A percentile compares a stretch with the other conserved stretches of the same genome.
Evolutionary conservation across 2,329 filamentous ascomycete genomes (phyloP).

Genomic region (Seiridium unicorne): DNA sequence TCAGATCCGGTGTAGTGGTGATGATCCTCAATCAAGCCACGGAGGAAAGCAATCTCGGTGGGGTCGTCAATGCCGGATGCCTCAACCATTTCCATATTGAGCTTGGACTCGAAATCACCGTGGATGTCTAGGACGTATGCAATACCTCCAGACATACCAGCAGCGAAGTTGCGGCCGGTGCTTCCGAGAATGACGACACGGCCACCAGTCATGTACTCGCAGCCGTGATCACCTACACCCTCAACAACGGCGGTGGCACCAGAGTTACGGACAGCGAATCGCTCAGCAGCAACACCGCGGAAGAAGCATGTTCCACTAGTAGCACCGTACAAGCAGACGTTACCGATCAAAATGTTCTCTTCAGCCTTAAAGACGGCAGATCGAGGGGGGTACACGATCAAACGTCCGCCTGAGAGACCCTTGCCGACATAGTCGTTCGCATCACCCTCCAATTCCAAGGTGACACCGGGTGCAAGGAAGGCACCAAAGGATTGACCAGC

Average conservation of each 20-base stretch:
- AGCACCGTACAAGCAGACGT: conserved; percentile 92
- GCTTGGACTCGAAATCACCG: conserved; percentile 85
- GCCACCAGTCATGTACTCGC: conserved; percentile 98
- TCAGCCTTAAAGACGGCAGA: conserved; percentile 92
- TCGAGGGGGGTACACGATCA: conserved; percentile 91
- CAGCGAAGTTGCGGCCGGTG: conserved; percentile 95
- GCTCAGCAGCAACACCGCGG: conserved; percentile 93
- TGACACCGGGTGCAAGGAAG: conserved; percentile 89
- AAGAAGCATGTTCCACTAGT: conserved; percentile 92
- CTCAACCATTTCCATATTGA: conserved; percentile 98
- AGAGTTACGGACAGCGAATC: conserved; percentile 95
- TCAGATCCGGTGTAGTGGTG: conserved; percentile 98
- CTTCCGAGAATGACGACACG: conserved; percentile 82
- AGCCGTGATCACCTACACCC: conserved; percentile 92
- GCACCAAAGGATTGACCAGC: conserved; percentile 96
- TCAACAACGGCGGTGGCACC: conserved; percentile 95
- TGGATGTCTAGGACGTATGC: conserved; percentile 91
- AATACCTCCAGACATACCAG: conserved; percentile 98
- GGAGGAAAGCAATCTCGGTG: conserved; percentile 83
- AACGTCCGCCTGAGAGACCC: conserved; percentile 85
- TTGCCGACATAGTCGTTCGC: conserved; percentile 97
- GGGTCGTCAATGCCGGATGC: conserved; percentile 81
- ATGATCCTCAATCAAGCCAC: conserved; percentile 91
- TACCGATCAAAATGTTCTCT: conserved; percentile 91
- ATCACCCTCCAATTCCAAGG: conserved; percentile 92